These are phyloP conservation scores for Diversispora eburnea DNA, from an alignment of 192 early-diverging fungal genomes.

Conservation along the genomic window DNA sequence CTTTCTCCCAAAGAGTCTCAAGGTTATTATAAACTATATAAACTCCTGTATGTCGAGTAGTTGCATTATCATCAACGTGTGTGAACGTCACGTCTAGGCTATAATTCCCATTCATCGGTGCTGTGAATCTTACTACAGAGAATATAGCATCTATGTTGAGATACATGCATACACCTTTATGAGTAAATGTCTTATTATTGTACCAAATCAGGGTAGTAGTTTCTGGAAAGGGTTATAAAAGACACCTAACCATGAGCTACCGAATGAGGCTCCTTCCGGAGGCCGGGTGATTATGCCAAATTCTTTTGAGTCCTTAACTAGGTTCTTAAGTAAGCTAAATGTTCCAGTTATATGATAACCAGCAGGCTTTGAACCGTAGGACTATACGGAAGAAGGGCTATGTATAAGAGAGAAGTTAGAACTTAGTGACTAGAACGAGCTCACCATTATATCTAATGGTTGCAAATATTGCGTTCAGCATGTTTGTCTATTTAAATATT, in stretches of 20 bases:
- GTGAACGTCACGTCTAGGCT: background rate
- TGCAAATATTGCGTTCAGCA: no score
- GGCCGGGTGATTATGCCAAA: no score
- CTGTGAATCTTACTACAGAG: background rate
- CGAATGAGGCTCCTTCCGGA: no score
- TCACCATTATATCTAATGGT: no score
- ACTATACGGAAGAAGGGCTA: background rate
- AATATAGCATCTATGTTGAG: background rate
- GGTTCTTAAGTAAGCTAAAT: no score
- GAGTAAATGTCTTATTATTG: background rate
- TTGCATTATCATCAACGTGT: background rate
- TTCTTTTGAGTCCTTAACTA: no score
- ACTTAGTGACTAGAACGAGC: no score
- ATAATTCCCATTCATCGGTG: background rate
- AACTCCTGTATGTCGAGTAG: background rate
- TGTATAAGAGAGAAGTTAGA: no score
- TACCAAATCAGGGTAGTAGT: no score
- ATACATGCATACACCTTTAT: background rate
- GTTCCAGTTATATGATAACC: background rate
- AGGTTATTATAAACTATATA: conserved; percentile 5
- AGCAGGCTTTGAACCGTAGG: background rate
- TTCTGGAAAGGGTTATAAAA: background rate
- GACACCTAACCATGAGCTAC: background rate
- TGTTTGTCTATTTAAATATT: no score
- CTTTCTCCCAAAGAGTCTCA: background rate